Percentiles rank a stretch among this genome's conserved stretches.
Evolutionary conservation across 1,284 basidiomycete species (phyloP).

Genomic region (Cutaneotrichosporon cavernicola): DNA sequence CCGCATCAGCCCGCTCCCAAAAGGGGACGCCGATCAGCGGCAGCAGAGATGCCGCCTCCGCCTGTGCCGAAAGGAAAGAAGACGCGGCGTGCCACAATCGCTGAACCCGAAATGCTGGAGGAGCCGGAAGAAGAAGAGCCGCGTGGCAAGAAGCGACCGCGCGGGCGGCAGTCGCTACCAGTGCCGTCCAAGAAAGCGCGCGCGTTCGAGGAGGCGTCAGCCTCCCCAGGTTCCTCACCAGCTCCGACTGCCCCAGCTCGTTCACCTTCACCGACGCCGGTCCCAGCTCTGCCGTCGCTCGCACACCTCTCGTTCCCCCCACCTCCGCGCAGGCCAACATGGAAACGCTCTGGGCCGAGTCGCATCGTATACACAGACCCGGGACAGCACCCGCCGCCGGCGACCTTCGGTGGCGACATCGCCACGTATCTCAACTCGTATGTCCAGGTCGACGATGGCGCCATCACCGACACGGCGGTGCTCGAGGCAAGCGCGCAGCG

Average conservation of each 20-base stretch:
- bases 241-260: conserved; percentile 23
- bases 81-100: conserved; percentile 29
- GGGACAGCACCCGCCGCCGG: conserved; percentile 61
- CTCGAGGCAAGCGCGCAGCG: conserved; percentile 57
- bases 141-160: conserved; percentile 30
- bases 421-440: conserved; percentile 64
- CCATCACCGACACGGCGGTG: conserved; percentile 53
- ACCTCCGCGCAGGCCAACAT: conserved; percentile 53
- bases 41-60: conserved; percentile 34
- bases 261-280: conserved; percentile 37
- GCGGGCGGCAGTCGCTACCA: conserved; percentile 31
- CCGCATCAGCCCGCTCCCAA: background rate
- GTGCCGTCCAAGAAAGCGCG: conserved; percentile 32
- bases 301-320: conserved; percentile 41
- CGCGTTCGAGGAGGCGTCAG: conserved; percentile 5
- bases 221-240: conserved; percentile 23
- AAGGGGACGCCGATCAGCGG: conserved; percentile 9
- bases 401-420: conserved; percentile 61
- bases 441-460: conserved; percentile 57
- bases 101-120: conserved; percentile 2
- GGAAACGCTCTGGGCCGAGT: conserved; percentile 68
- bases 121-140: conserved; percentile 15
- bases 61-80: conserved; percentile 29
- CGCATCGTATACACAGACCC: conserved; percentile 62
- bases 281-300: conserved; percentile 43